Percentiles rank a stretch among this genome's conserved stretches.
phyloP scores from a whole-genome alignment of 306 rosid species.

The Luffa aegyptiaca region DNA sequence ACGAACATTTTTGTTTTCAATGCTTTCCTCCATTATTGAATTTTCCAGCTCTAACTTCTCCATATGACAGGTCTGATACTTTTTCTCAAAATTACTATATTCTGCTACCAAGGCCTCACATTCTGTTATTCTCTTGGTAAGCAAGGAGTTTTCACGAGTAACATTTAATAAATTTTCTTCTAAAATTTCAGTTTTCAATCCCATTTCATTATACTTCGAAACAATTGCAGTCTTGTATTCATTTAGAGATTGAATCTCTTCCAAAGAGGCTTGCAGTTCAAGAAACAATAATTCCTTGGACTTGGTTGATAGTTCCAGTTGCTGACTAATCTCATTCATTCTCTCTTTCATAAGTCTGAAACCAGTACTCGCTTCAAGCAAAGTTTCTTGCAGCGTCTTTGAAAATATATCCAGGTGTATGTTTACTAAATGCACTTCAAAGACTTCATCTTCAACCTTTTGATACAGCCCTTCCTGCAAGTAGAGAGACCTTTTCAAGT shows the following conservation, averaged over 20 bases:
- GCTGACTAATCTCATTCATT: conserved; percentile 51
- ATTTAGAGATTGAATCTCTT: conserved; percentile 48
- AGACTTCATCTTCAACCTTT: conserved; percentile 84
- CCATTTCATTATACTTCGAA: conserved; percentile 50
- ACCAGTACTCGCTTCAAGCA: conserved; percentile 58
- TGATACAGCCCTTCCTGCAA: conserved; percentile 69
- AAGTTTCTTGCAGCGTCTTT: conserved; percentile 63
- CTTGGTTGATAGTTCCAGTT: conserved; percentile 56
- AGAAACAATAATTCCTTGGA: conserved; percentile 59
- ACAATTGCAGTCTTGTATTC: conserved; percentile 51
- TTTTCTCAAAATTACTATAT: conserved; percentile 41
- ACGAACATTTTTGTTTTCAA: conserved; percentile 36
- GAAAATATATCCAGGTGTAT: conserved; percentile 77
- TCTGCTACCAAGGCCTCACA: conserved; percentile 43
- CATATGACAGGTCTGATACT: conserved; percentile 39
- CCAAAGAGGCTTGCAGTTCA: conserved; percentile 56
- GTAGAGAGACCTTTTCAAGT: conserved; percentile 64
- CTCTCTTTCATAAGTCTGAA: conserved; percentile 39
- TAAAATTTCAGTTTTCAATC: conserved; percentile 48
- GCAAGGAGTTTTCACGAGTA: conserved; percentile 39
- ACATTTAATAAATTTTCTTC: conserved; percentile 42
- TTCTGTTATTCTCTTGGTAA: conserved; percentile 45
- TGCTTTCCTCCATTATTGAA: conserved; percentile 36
- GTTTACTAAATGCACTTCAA: conserved; percentile 58
- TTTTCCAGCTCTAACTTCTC: conserved; percentile 60